Percentiles rank a stretch among this genome's conserved stretches.
Evolutionary conservation across 345 rosid species (phyloP).

Genomic region (Bruguiera gymnorhiza): DNA sequence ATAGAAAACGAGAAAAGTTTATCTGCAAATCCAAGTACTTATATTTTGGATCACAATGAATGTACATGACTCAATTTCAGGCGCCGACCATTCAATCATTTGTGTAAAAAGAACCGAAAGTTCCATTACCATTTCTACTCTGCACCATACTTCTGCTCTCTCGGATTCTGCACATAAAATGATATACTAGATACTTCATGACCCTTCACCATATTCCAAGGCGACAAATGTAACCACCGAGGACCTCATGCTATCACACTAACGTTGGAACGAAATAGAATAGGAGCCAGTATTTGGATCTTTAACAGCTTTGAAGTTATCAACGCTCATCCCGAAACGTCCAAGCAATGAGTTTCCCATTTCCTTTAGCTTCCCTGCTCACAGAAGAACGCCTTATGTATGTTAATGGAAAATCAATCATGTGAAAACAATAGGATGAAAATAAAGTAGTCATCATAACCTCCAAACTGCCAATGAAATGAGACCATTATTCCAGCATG

Average conservation of each 20-base stretch:
- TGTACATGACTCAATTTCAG: no score
- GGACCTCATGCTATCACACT: conserved; percentile 1
- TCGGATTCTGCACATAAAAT: background rate
- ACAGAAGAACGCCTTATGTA: conserved; percentile 2
- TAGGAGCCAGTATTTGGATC: conserved; percentile 94
- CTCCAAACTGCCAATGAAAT: no score
- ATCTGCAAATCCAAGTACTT: no score
- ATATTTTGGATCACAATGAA: no score
- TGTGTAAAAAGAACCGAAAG: no score
- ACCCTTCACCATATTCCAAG: background rate
- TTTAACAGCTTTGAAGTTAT: conserved; percentile 92
- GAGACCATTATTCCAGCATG: no score
- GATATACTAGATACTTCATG: background rate
- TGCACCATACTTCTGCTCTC: background rate
- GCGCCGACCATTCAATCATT: no score
- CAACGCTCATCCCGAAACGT: conserved; percentile 84
- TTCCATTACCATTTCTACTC: background rate
- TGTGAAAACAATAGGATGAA: background rate
- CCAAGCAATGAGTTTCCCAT: conserved; percentile 83
- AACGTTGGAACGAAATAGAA: conserved; percentile 74
- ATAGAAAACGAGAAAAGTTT: no score
- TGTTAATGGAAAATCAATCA: background rate
- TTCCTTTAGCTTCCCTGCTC: conserved; percentile 84
- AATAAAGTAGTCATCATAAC: background rate
- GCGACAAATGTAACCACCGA: background rate